Evolutionary conservation across 192 early-diverging fungal genomes (phyloP).

Genomic region (Chytriomyces sp.): DNA sequence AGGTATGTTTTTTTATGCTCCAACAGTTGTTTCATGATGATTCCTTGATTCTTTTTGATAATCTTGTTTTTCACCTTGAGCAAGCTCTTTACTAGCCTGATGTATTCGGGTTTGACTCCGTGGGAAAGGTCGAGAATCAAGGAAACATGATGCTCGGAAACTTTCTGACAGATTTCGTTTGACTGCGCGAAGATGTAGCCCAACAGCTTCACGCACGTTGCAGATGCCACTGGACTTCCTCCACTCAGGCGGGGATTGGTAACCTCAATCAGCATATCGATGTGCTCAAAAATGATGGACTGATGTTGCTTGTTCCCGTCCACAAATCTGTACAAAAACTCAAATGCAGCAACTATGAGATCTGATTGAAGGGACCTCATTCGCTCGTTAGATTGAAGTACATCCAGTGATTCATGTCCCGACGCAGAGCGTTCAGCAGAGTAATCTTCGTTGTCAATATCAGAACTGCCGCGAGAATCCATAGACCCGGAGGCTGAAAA

Average conservation of each 20-base stretch:
- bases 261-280: slow-evolving; percentile 34
- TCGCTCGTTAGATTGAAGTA: not conserved
- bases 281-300: slow-evolving; percentile 23
- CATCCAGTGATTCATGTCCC: not conserved
- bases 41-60: slow-evolving; percentile 35
- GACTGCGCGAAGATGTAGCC: slow-evolving; percentile 15
- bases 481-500: too few species aligned
- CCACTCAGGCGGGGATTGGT: slow-evolving; percentile 33
- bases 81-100: slow-evolving; percentile 21
- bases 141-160: slow-evolving; percentile 15
- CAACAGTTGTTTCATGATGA: slow-evolving; percentile 24
- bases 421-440: not conserved
- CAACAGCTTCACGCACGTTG: slow-evolving; percentile 24
- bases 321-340: slow-evolving; percentile 33
- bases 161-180: slow-evolving; percentile 7
- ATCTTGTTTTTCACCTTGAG: slow-evolving; percentile 31
- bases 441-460: too few species aligned
- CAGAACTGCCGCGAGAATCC: too few species aligned
- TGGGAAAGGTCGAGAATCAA: slow-evolving; percentile 35
- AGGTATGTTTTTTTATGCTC: slow-evolving; percentile 26
- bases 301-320: slow-evolving; percentile 27
- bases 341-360: slow-evolving; percentile 26
- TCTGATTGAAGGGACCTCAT: slow-evolving; percentile 28
- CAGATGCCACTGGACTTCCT: not conserved
- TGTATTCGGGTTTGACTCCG: slow-evolving; percentile 28